Conservation (phyloP, 768 basidiomycete genomes). For the Royoungia palumana region DNA sequence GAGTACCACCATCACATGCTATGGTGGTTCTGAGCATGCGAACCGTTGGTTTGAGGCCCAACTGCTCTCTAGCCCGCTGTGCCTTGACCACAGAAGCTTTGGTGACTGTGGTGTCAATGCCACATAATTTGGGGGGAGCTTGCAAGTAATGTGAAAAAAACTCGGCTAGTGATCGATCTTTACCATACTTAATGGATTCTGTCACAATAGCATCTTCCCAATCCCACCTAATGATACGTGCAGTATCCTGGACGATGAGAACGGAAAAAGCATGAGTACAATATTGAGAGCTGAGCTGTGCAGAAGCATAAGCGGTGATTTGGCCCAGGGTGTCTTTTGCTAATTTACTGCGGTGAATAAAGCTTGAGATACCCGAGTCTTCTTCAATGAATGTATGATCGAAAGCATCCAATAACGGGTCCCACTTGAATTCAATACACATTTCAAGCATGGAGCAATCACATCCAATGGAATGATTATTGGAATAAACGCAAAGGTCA, state of each 20-base stretch:
- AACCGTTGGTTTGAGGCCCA: background rate
- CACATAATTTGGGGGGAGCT: background rate
- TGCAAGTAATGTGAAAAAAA: background rate
- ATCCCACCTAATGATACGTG: constrained; percentile 14
- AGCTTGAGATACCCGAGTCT: no score
- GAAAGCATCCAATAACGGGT: background rate
- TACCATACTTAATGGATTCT: background rate
- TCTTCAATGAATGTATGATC: no score
- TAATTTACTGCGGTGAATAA: background rate
- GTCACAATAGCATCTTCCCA: constrained; percentile 11
- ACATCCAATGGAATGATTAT: no score
- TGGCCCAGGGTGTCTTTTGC: constrained; percentile 12
- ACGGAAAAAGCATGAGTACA: constrained; percentile 12
- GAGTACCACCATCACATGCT: background rate
- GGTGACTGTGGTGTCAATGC: background rate
- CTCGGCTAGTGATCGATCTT: background rate
- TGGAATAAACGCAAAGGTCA: background rate
- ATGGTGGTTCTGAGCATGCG: background rate
- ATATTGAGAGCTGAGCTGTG: constrained; percentile 17
- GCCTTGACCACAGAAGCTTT: background rate
- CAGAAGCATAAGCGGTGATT: constrained; percentile 17
- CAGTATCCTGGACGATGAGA: constrained; percentile 5
- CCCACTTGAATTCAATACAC: background rate
- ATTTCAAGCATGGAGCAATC: background rate
- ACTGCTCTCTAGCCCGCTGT: background rate